These are phyloP conservation scores for Hemileia vastatrix DNA, from an alignment of 1,284 basidiomycete species.

Conservation along the genomic window DNA sequence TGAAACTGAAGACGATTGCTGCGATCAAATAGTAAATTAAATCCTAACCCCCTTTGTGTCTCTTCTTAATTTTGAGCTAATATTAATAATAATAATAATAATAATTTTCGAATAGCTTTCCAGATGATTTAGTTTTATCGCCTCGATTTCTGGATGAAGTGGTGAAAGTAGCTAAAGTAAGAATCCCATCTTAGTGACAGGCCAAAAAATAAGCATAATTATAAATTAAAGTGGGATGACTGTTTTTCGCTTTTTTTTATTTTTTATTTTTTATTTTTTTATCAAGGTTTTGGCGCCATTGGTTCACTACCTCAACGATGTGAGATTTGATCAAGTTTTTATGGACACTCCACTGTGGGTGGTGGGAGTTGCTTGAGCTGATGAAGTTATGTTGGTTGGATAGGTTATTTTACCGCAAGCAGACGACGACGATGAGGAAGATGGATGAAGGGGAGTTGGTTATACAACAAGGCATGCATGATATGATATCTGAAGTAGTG, in stretches of 20 bases:
- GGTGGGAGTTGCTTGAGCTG: neutral
- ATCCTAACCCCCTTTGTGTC: neutral
- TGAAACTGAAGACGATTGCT: conserved; percentile 9
- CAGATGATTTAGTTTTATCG: conserved; percentile 7
- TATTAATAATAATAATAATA: neutral
- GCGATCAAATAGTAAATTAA: conserved; percentile 4
- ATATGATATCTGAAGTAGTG: too few relatives aligned
- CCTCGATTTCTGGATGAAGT: conserved; percentile 8
- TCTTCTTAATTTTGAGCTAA: neutral
- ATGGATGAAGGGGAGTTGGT: too few relatives aligned
- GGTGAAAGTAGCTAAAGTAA: conserved; percentile 5
- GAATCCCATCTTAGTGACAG: neutral
- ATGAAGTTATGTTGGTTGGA: neutral
- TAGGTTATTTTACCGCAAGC: conserved; percentile 9
- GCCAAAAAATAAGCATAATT: neutral
- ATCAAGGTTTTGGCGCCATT: conserved; percentile 6
- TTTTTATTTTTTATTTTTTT: neutral
- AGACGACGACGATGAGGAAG: conserved; percentile 3
- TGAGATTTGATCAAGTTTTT: neutral
- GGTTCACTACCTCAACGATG: conserved; percentile 9
- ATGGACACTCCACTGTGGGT: neutral
- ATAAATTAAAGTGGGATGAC: neutral
- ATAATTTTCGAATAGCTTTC: neutral
- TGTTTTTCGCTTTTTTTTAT: neutral
- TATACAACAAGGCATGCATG: too few relatives aligned